A percentile compares a stretch with the other conserved stretches of the same genome.
Evolutionary conservation across 2,329 filamentous ascomycete genomes (phyloP).

Genomic region (Berkeleyomyces basicola): DNA sequence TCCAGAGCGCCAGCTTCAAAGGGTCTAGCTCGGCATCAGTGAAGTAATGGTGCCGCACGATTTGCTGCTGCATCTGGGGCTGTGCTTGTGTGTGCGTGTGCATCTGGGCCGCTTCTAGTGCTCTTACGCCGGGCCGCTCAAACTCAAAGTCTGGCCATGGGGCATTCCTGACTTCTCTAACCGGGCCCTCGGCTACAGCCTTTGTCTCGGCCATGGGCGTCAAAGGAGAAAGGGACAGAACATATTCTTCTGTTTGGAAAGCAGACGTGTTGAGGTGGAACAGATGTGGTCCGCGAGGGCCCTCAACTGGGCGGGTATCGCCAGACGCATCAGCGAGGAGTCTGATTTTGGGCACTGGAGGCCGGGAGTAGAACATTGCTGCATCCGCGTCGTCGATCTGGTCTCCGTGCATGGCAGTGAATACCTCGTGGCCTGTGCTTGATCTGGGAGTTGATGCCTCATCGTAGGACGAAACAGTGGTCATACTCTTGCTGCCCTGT

Average conservation of each 20-base stretch:
- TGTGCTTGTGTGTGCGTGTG: not conserved
- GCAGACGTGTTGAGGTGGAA: constrained; percentile 55
- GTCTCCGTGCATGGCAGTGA: not conserved
- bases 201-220: constrained; percentile 29
- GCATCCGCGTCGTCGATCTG: constrained; percentile 26
- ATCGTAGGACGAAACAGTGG: constrained; percentile 74
- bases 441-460: constrained; percentile 66
- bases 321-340: not conserved
- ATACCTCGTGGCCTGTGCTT: constrained; percentile 31
- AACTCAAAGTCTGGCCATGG: constrained; percentile 15
- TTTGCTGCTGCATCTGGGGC: not conserved
- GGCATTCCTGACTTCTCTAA: constrained; percentile 19
- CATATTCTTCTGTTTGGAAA: constrained; percentile 31
- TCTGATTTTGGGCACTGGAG: constrained; percentile 5
- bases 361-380: constrained; percentile 41
- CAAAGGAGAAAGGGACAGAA: constrained; percentile 56
- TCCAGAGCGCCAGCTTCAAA: constrained; percentile 47
- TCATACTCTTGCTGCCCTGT: constrained; percentile 60
- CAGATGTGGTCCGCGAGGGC: constrained; percentile 71
- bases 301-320: constrained; percentile 49
- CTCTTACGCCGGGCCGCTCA: not conserved
- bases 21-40: constrained; percentile 41
- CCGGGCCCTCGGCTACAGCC: not conserved
- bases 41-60: constrained; percentile 33
- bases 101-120: not conserved